Conservation (phyloP, 129 eudicot species). For the Flaveria robusta region DNA sequence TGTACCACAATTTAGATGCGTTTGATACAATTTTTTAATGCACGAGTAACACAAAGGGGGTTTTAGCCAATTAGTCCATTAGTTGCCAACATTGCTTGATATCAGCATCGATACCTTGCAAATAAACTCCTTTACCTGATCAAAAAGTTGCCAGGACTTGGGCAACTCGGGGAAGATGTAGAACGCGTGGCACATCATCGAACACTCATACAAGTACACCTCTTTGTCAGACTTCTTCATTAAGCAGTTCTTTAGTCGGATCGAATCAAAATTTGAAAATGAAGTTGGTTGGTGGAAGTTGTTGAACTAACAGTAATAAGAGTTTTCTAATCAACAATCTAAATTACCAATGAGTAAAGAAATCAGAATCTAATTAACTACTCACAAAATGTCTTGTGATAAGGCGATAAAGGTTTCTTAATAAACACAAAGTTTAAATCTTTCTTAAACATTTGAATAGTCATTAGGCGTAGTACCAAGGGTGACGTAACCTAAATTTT, state of each 20-base stretch:
- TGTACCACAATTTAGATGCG: background rate
- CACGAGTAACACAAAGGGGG: background rate
- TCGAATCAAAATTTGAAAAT: background rate
- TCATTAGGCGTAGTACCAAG: no score
- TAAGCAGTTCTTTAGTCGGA: background rate
- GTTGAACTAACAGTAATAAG: no score
- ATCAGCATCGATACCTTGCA: background rate
- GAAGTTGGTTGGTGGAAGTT: no score
- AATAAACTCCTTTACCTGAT: background rate
- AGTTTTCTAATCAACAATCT: no score
- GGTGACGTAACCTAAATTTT: no score
- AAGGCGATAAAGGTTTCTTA: no score
- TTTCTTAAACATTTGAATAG: no score
- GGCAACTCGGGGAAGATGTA: constrained; percentile 14
- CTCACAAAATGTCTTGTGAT: no score
- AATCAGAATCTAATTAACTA: no score
- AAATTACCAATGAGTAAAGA: no score
- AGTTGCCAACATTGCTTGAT: background rate
- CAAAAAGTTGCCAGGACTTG: background rate
- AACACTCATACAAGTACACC: background rate
- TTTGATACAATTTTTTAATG: background rate
- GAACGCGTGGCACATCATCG: constrained; percentile 8
- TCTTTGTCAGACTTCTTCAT: background rate
- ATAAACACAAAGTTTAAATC: no score
- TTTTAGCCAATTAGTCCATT: no score